Conservation (phyloP, 768 basidiomycete genomes). For the Russula brevipes region DNA sequence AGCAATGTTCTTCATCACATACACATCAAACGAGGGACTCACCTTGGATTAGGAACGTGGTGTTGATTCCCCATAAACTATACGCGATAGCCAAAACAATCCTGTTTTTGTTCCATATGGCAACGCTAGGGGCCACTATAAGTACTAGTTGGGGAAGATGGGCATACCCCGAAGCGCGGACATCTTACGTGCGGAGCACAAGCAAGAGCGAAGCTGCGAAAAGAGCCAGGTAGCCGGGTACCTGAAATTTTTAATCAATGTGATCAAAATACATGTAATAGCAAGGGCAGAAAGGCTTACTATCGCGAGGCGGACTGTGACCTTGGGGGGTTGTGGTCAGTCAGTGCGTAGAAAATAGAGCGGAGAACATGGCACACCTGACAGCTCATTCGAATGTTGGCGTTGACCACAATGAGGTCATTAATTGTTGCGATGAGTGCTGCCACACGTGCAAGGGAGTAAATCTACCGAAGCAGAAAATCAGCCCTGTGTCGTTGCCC, state of each 20-base stretch:
- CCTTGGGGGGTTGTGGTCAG: background rate
- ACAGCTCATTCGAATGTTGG: background rate
- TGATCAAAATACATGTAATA: background rate
- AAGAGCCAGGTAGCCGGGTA: background rate
- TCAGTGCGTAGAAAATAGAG: background rate
- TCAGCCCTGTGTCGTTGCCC: too few relatives aligned
- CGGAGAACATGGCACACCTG: background rate
- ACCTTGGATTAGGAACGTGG: too few relatives aligned
- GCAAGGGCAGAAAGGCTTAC: background rate
- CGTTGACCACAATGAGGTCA: background rate
- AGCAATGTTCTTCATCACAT: background rate
- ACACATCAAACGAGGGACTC: background rate
- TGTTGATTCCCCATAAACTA: too few relatives aligned
- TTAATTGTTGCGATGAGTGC: background rate
- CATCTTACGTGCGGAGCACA: slow-evolving; percentile 11
- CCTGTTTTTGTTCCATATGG: too few relatives aligned
- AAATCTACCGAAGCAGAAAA: background rate
- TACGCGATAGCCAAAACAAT: too few relatives aligned
- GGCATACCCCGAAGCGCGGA: too few relatives aligned
- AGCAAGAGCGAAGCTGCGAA: slow-evolving; percentile 4
- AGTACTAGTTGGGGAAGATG: background rate
- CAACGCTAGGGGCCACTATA: background rate
- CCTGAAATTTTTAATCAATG: too few relatives aligned
- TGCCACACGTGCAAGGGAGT: background rate
- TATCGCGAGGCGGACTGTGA: background rate